phyloP scores from a whole-genome alignment of 1,139 yeast genomes.

The Kluyveromyces marxianus region DNA sequence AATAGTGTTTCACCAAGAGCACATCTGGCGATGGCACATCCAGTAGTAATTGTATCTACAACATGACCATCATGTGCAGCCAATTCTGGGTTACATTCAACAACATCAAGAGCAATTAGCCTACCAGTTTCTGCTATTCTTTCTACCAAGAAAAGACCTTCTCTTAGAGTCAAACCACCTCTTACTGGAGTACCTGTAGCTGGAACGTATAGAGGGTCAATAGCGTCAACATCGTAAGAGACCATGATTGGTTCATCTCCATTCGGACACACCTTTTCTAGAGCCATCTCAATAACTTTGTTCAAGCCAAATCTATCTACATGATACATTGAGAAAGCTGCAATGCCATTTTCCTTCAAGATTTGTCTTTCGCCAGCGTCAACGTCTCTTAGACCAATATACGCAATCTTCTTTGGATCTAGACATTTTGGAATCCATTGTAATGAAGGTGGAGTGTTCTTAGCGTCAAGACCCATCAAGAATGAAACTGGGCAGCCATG shows the following conservation, averaged over 20 bases:
- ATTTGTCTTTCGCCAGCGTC: constrained; percentile 79
- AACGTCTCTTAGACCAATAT: constrained; percentile 91
- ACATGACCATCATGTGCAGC: constrained; percentile 75
- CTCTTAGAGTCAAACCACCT: constrained; percentile 91
- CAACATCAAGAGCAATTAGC: constrained; percentile 81
- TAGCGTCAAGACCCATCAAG: constrained; percentile 60
- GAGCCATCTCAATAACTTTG: constrained; percentile 86
- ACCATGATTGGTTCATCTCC: constrained; percentile 72
- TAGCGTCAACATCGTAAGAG: constrained; percentile 93
- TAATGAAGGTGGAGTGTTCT: constrained; percentile 57
- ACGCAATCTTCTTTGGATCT: constrained; percentile 67
- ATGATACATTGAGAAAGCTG: constrained; percentile 94
- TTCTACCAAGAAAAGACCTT: constrained; percentile 88
- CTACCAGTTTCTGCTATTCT: constrained; percentile 85
- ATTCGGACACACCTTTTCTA: constrained; percentile 68
- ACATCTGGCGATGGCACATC: constrained; percentile 86
- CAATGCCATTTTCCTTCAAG: constrained; percentile 60
- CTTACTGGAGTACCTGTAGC: constrained; percentile 98
- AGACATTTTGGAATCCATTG: constrained; percentile 71
- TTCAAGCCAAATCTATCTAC: constrained; percentile 92
- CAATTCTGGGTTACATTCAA: constrained; percentile 86
- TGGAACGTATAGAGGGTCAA: constrained; percentile 90
- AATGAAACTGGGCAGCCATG: constrained; percentile 97
- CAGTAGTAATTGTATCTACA: constrained; percentile 80
- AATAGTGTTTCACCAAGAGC: constrained; percentile 88